These are phyloP conservation scores for Taiozyma sp. DNA, from an alignment of 1,139 yeast species.

Conservation along the genomic window DNA sequence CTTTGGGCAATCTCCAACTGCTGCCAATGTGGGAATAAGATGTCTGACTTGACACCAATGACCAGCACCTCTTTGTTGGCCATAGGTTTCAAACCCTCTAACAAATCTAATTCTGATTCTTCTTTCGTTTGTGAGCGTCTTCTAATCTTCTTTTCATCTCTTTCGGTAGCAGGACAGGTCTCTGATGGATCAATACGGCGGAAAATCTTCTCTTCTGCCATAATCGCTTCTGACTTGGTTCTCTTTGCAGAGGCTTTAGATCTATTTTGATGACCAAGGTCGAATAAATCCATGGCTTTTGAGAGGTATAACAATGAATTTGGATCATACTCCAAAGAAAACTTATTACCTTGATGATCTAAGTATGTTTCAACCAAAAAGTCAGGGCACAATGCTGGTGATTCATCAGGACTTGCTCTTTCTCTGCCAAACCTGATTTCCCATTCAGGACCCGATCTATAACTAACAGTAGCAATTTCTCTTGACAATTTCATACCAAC, in stretches of 20 bases:
- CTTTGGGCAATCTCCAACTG: conserved; percentile 76
- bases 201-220: conserved; percentile 18
- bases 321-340: conserved; percentile 87
- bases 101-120: conserved; percentile 56
- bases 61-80: conserved; percentile 67
- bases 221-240: conserved; percentile 29
- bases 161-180: conserved; percentile 14
- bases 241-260: conserved; percentile 39
- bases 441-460: conserved; percentile 97
- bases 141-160: conserved; percentile 21
- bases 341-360: conserved; percentile 94
- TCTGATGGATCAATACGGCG: conserved; percentile 14
- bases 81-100: conserved; percentile 59
- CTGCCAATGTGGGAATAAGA: conserved; percentile 92
- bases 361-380: conserved; percentile 87
- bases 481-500: conserved; percentile 93
- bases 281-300: conserved; percentile 94
- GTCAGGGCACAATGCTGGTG: conserved; percentile 91
- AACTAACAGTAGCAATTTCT: conserved; percentile 91
- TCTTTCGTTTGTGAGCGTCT: conserved; percentile 35
- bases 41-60: conserved; percentile 89
- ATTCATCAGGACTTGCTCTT: conserved; percentile 71
- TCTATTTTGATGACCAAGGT: conserved; percentile 55
- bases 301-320: conserved; percentile 83
- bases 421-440: conserved; percentile 87